Evolutionary conservation across 768 basidiomycete genomes (phyloP), one percentile per base, ranked within the genome.

Genomic region (Xerocomus potaroensis): DNA sequence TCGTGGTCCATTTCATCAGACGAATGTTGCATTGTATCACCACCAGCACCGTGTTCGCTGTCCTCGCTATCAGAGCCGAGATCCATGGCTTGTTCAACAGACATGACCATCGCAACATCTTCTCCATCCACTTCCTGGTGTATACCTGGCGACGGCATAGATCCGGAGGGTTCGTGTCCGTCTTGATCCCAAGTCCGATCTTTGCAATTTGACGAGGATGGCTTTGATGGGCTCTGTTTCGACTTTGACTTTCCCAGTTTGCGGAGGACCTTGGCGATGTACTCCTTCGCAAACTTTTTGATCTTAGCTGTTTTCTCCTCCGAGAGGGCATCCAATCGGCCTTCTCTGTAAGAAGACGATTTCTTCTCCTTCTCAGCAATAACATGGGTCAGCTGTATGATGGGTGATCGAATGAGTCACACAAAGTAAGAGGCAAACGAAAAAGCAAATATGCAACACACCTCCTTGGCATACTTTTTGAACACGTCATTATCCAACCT

Each of bases 361-460:
- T 92, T 95, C 68, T 95, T 95, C 73, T 99, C 95, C 66, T 96
- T 96, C 41, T 93, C 87, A n/a, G 84, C 76, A 47, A 99, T 86
- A 41, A 90, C 63, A 48, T 86, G 77, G 0, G 92, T 92, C 50
- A 96, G 72, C 94, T 96, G 59, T 12, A 18, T 50, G 48, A 24
- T 15, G 33, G 21, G 26, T 22, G 43, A 34, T 29, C 19, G 43
- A 27, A 41, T 43, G 16, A 50, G 46, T 44, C 30, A 39, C 49
- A 35, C 45, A 42, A 59, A 41, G 41, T 39, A 24, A 14, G 21
- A 29, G 31, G 26, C 15, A 8, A 24, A 12, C 3, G 7, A 43
- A n/a, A 43, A 24, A 8, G 19, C 35, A 45, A 40, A 30, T 27
- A 45, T 44, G 24, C 4, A 33, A 60, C 77, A 50, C 51, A 91